Conservation (phyloP, 148 eudicot species). For the Vaccinium corymbosum region DNA sequence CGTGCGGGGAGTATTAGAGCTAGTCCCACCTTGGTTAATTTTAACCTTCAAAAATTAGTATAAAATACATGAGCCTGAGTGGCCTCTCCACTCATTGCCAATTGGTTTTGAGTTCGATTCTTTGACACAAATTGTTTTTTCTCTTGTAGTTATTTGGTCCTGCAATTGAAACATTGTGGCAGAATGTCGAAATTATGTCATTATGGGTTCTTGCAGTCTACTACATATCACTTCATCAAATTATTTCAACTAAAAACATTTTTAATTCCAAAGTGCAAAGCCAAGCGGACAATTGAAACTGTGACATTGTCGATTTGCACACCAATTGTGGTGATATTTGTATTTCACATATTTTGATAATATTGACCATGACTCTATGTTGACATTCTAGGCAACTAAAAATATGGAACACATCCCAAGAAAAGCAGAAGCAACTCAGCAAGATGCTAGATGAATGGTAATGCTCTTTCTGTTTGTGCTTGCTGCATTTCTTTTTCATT, state of each 20-base stretch:
- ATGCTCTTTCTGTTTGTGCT: not conserved
- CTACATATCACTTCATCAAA: not conserved
- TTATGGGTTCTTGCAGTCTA: not conserved
- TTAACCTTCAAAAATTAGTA: too few species aligned
- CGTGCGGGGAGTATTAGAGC: too few species aligned
- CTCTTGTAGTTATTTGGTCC: not conserved
- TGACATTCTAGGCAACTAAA: slow-evolving; percentile 70
- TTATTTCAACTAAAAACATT: not conserved
- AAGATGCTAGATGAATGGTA: slow-evolving; percentile 98
- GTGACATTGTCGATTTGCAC: not conserved
- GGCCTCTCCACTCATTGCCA: too few species aligned
- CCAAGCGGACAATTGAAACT: not conserved
- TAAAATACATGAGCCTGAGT: too few species aligned
- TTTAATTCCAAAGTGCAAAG: not conserved
- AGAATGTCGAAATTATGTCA: not conserved
- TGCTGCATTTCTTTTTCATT: slow-evolving; percentile 6
- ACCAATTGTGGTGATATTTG: not conserved
- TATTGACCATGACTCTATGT: slow-evolving; percentile 9
- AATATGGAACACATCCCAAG: slow-evolving; percentile 83
- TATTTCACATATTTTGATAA: not conserved
- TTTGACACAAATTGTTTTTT: not conserved
- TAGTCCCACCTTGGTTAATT: too few species aligned
- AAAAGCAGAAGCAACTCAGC: slow-evolving; percentile 69
- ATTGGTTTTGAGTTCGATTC: too few species aligned
- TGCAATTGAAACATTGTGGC: not conserved